Evolutionary conservation across 495 filamentous ascomycete genomes (phyloP), one percentile per base, ranked within the genome.

Genomic region (Aspergillus nanangensis): DNA sequence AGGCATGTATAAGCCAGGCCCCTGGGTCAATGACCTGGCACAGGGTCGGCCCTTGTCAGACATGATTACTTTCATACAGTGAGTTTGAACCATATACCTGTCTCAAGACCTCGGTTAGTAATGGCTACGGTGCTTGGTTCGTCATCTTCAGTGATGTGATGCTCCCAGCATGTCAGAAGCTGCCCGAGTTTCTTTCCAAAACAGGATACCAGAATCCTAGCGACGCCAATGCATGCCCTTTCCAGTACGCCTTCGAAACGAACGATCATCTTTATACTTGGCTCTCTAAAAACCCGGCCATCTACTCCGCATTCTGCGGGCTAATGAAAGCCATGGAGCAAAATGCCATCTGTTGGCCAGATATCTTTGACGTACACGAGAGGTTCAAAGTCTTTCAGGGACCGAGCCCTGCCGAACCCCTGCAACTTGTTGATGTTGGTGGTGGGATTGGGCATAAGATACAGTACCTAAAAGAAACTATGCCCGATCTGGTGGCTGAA

Each of bases 361-460:
- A 41, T 25, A 24, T 41, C 20, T 41, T 41, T 15, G 20, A 19
- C 21, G 38, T 21, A 19, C 20, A 4, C 13, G 38, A 24, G 7
- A 19, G 38, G 9, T 41, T 25, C 38, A 11, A 17, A 11, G 3
- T n/a, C 23, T 41, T 25, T 22, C n/a, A 21, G 3, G 19, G 19
- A 4, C 20, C 19, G 3, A 20, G 18, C 8, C 5, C 25, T 7
- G 8, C 38, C 9, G 4, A 25, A 21, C 11, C 21, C 21, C 38
- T 41, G 8, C 24, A 67, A 7, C 57, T 70, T 34, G 67, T 78
- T 10, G 67, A 78, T 44, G 55, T 77, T 2, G 75, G 69, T 13
- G 71, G 75, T 19, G 57, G 65, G 1, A 55, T 65, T 5, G 75
- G 75, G 17, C 65, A 76, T 23, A 65, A 75, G 22, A 59, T 59